These are phyloP conservation scores for Vigna radiata DNA, from an alignment of 306 rosid species.

Conservation along the genomic window DNA sequence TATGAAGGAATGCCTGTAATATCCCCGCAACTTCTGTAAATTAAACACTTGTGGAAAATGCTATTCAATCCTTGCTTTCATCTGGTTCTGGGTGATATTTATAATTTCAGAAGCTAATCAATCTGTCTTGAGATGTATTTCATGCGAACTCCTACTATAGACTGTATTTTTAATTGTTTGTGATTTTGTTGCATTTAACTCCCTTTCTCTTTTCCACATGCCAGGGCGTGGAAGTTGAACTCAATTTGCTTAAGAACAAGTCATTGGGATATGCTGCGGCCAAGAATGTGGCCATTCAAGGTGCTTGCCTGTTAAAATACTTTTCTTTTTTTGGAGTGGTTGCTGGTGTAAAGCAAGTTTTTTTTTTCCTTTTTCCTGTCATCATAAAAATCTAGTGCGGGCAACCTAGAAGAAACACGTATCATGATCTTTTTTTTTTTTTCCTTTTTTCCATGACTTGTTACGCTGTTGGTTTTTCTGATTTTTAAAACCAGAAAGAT, in stretches of 20 bases:
- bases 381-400: constrained; percentile 1
- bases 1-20: neutral
- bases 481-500: constrained; percentile 9
- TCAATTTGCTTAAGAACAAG: constrained; percentile 60
- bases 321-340: constrained; percentile 20
- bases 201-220: constrained; percentile 28
- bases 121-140: neutral
- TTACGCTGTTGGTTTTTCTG: neutral
- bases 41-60: neutral
- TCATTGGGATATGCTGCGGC: constrained; percentile 76
- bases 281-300: constrained; percentile 68
- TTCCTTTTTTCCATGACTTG: neutral
- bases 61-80: constrained; percentile 3
- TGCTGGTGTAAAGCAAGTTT: constrained; percentile 1
- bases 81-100: neutral
- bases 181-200: constrained; percentile 22
- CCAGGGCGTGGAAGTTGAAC: constrained; percentile 71
- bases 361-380: neutral
- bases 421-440: neutral
- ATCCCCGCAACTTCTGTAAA: too few relatives aligned
- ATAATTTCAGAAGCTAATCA: constrained; percentile 14
- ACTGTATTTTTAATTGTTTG: constrained; percentile 15
- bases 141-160: neutral
- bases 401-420: constrained; percentile 3
- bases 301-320: neutral